Base-by-base conservation (phyloP, 2,329 filamentous ascomycete genomes). In the Aspergillus sergii region DNA sequence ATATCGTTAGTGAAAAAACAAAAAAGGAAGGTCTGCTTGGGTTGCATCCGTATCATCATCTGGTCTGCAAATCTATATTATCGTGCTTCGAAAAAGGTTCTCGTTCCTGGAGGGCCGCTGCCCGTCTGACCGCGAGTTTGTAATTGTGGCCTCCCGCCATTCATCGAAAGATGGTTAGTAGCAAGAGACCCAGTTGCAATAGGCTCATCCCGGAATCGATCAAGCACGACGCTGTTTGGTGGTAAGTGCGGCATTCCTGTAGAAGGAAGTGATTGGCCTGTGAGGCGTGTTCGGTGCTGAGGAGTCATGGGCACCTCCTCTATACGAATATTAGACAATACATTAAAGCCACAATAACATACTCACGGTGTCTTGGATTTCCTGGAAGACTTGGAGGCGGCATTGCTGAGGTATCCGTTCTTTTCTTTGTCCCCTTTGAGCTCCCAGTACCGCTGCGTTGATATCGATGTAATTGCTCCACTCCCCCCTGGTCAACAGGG, bases 361-460 rank as follows among this genome's bases (percentile, higher is more conserved):
- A 30, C 72, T 57, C 66, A 78, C 75, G 39, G 23, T 61, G 71
- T 57, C 66, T 72, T 28, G 61, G 39, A 41, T 63, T 65, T 43
- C 68, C 67, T 6, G 69, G 66, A 8, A 69, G 68, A 23, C 59
- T 71, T 28, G 71, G 68, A 39, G 76, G 77, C 16, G 75, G 71
- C 78, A 80, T 79, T 30, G 66, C 60, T 16, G 64, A 58, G 6
- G 62, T 54, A 48, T 72, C 70, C 23, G 63, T 36, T 30, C 61
- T 67, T 55, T 68, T 72, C 19, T 69, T 73, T 21, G 62, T 62
- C 1, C 69, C 68, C 43, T 69, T 77, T 4, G 76, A 78, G 57
- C 75, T 77, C 3, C 76, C 76, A 30, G 76, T 79, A 2, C 75
- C 78, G 61, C 78, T 80, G 51, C 76, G 73, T 53, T 80, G 78